Conservation (phyloP, 176 grass and related monocot species). For the Chloris gayana region DNA sequence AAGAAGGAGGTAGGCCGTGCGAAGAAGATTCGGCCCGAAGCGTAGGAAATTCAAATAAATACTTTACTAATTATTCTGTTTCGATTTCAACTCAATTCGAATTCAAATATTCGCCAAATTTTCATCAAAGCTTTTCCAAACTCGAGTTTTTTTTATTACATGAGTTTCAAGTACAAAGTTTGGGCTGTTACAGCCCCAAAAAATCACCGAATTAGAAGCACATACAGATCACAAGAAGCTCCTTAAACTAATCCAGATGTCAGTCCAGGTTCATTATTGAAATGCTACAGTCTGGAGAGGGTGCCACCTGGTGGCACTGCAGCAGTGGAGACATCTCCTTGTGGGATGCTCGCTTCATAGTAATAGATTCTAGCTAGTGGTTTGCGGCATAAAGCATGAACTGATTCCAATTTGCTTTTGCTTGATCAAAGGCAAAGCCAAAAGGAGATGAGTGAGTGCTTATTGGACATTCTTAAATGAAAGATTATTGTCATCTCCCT, state of each 20-base stretch:
- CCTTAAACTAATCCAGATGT: conserved; percentile 29
- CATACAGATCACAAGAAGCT: background rate
- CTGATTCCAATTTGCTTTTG: conserved; percentile 70
- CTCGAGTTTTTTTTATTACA: too few relatives aligned
- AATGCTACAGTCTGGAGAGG: conserved; percentile 21
- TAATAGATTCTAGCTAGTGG: conserved; percentile 64
- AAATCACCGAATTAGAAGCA: conserved; percentile 1
- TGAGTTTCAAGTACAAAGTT: too few relatives aligned
- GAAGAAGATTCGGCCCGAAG: too few relatives aligned
- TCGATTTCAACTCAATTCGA: too few relatives aligned
- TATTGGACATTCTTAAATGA: conserved; percentile 46
- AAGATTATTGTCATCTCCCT: conserved; percentile 44
- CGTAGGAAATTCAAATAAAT: too few relatives aligned
- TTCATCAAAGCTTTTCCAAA: too few relatives aligned
- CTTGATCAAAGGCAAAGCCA: conserved; percentile 50
- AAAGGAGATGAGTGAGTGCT: conserved; percentile 28
- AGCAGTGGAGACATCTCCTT: conserved; percentile 62
- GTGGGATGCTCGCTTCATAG: conserved; percentile 81
- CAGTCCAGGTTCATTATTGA: conserved; percentile 48
- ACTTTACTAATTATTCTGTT: too few relatives aligned
- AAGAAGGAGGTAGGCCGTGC: too few relatives aligned
- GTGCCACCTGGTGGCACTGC: conserved; percentile 56
- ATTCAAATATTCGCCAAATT: too few relatives aligned
- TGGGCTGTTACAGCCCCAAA: too few relatives aligned
- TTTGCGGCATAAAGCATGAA: conserved; percentile 74